Base-by-base conservation (phyloP, 2,329 filamentous ascomycete species). In the Aspergillus sp. region DNA sequence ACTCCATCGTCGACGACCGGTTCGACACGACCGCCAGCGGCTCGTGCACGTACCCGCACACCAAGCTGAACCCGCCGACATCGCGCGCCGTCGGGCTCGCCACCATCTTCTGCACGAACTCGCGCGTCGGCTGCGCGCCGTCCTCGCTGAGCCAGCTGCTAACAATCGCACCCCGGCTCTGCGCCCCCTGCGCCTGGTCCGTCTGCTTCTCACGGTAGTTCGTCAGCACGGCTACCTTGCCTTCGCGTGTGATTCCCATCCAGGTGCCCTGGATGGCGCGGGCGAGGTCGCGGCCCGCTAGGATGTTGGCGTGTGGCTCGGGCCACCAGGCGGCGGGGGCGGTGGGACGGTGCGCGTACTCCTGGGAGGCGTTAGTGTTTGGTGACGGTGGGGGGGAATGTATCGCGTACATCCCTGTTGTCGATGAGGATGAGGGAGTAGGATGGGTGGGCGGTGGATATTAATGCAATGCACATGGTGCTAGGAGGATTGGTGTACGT, bases 391-490 rank as follows among this genome's bases (percentile, higher is more conserved):
- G 41, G 33, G 45, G 5, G 38, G 5, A 20, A 3, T 36, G n/a
- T 3, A 32, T 41, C 38, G 40, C 65, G 51, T 70, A 79, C 88
- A 75, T 93, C 89, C 61, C 89, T 82, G 69, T 93, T 93, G 73
- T 91, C 84, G 66, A 91, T 77, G 54, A 89, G 74, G 61, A 93
- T 87, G 54, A 92, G 78, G 22, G 86, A 80, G 71, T 92, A 92
- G 59, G 81, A 77, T 9, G 89, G 88, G 66, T 92, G 88, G 43
- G 86, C 80, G 16, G 88, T 92, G 22, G 88, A 89, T 53, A 90
- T 76, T 43, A 92, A 76, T 45, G 84, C 85, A 73, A 92, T 91
- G 68, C 89, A 92, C 88, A 92, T 46, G 14, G 19, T 43, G 22
- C 22, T 22, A 7, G 32, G 22, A 14, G 24, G 38, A 3, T 35